Percentiles rank a stretch among this genome's conserved stretches.
phyloP scores from a whole-genome alignment of 225 moss, liverwort and hornwort species.

The Takakia lepidozioides region DNA sequence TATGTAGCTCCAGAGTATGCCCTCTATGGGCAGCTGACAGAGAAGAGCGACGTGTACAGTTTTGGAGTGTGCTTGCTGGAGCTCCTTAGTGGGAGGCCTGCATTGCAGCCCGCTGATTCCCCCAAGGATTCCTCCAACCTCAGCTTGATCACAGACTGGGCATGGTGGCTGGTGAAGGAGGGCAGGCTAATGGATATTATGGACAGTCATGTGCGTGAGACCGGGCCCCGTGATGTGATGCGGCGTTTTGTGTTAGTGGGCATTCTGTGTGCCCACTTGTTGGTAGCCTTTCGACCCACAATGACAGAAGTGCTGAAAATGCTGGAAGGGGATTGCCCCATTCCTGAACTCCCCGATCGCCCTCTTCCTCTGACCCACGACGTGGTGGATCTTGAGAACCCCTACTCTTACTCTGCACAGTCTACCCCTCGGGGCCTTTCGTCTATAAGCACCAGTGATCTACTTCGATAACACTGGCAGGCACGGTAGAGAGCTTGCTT shows the following conservation, averaged over 20 bases:
- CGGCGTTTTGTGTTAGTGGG: conserved; percentile 61
- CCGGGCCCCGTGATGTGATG: conserved; percentile 46
- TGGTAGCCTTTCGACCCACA: conserved; percentile 65
- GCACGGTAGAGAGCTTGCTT: no score
- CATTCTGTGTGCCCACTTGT: conserved; percentile 67
- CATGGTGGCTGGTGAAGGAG: conserved; percentile 67
- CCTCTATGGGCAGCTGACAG: conserved; percentile 73
- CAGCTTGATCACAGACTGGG: conserved; percentile 73
- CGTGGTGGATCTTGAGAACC: conserved; percentile 10
- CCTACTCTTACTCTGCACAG: no score
- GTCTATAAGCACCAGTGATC: no score
- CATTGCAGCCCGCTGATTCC: conserved; percentile 14
- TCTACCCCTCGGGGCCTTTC: no score
- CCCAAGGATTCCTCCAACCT: neutral
- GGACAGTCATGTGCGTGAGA: conserved; percentile 37
- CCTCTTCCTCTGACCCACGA: conserved; percentile 39
- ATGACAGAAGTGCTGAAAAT: conserved; percentile 58
- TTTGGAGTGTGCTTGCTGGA: conserved; percentile 84
- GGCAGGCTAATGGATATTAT: no score
- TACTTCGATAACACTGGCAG: no score
- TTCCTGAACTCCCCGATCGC: conserved; percentile 55
- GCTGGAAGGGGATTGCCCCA: conserved; percentile 43
- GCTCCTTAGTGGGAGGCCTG: conserved; percentile 71
- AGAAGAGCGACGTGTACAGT: conserved; percentile 83
- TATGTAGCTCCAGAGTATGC: conserved; percentile 79